Evolutionary conservation across 2,329 filamentous ascomycete genomes (phyloP).

Genomic region (Trichoderma breve): DNA sequence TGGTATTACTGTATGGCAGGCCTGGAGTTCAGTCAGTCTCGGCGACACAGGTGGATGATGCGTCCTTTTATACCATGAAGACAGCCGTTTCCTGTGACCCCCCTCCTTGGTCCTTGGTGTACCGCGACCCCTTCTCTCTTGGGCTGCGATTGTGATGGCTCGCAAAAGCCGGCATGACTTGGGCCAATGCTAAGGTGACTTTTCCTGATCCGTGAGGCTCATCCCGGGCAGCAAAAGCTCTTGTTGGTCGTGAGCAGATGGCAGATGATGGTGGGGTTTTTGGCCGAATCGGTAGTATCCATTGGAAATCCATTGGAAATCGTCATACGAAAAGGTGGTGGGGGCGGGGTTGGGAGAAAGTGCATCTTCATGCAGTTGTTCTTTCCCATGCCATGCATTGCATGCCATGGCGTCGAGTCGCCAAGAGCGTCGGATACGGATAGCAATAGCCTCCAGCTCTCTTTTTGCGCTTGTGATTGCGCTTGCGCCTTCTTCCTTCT

Average conservation of each 20-base stretch:
- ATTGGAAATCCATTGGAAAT: constrained; percentile 17
- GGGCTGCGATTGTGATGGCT: constrained; percentile 16
- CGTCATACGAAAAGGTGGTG: constrained; percentile 17
- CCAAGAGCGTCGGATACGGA: neutral
- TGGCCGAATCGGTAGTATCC: constrained; percentile 17
- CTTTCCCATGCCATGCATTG: neutral
- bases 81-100: neutral
- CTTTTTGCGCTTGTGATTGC: neutral
- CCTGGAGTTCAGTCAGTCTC: neutral
- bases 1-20: neutral
- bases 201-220: constrained; percentile 7
- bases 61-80: constrained; percentile 14
- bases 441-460: neutral
- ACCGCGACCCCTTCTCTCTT: neutral
- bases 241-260: constrained; percentile 19
- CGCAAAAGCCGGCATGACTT: constrained; percentile 3
- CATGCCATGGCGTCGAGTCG: neutral
- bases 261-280: constrained; percentile 20
- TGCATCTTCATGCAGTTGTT: constrained; percentile 12
- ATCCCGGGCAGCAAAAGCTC: neutral
- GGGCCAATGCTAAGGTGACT: neutral
- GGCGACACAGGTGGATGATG: neutral
- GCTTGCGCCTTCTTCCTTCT: neutral
- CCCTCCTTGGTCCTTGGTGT: neutral
- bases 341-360: constrained; percentile 17